Evolutionary conservation across 805 yeast genomes (phyloP), one percentile per base, ranked within the genome.

Genomic region (Candida chilensis): DNA sequence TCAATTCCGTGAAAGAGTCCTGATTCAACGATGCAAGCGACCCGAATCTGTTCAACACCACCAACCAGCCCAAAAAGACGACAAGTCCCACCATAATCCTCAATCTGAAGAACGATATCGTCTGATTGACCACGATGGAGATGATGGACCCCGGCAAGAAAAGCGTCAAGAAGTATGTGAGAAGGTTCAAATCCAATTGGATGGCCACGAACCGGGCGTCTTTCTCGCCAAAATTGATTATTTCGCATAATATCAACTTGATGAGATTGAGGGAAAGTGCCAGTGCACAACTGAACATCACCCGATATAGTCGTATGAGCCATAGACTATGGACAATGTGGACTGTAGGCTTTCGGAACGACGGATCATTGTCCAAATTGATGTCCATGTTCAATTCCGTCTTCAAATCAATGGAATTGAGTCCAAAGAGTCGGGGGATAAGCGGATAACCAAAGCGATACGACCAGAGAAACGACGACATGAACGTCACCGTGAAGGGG

Each of bases 231-330:
- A 41, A 30, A 25, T 48, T 52, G 7, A 47, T 40, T 25, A 62
- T 45, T 36, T 62, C 67, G 33, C 58, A 50, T 52, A 63, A 46
- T 42, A 63, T 54, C 13, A 62, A 37, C 4, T 53, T 34, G 14
- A 58, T 50, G 21, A 62, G 39, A 33, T 50, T 50, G 6, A 51
- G 36, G 24, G 62, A 50, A 8, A 59, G 42, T 7, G 64, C 41
- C 1, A 52, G 34, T 8, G 54, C 45, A 5, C 38, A 26, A 24
- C 60, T 44, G 35, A 62, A 62, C n/a, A 57, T 33, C 3, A 32
- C 30, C 5, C 57, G 54, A 6, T 57, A 22, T 7, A 22, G 6
- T 22, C 12, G 7, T 5, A 22, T 22, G 25, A 5, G 8, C 7
- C 11, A 6, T 22, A 7, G 7, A 6, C 12, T 7, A 7, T 7